A percentile compares a stretch with the other conserved stretches of the same genome.
phyloP scores from a whole-genome alignment of 139 green algal genomes.

The Picochlorum sp. region DNA sequence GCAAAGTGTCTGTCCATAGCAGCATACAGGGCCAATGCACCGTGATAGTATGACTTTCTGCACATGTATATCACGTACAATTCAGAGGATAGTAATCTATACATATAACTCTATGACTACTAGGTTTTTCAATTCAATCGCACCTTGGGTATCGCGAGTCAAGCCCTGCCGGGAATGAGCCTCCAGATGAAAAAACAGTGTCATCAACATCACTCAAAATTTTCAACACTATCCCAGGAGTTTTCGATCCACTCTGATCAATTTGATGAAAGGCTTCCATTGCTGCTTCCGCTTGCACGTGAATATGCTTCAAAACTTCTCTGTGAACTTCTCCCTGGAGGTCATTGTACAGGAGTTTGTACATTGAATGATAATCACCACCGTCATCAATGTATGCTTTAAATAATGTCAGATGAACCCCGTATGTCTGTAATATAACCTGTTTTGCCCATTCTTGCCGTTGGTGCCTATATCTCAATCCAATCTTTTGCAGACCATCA shows the following conservation, averaged over 20 bases:
- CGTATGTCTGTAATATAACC: constrained; percentile 36
- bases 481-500: constrained; percentile 49
- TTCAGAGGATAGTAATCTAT: not conserved
- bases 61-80: not conserved
- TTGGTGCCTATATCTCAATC: constrained; percentile 34
- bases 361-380: constrained; percentile 49
- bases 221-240: constrained; percentile 37
- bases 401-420: constrained; percentile 42
- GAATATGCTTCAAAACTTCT: constrained; percentile 40
- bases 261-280: constrained; percentile 7
- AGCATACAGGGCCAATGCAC: constrained; percentile 37
- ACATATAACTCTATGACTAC: too few relatives aligned
- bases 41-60: constrained; percentile 42
- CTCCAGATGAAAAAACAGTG: constrained; percentile 49
- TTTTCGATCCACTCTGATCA: not conserved
- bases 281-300: constrained; percentile 19
- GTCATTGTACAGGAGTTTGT: constrained; percentile 52
- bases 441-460: constrained; percentile 30
- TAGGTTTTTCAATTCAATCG: not conserved
- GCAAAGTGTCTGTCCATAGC: constrained; percentile 40
- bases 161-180: constrained; percentile 30
- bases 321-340: constrained; percentile 36
- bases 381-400: constrained; percentile 48
- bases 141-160: constrained; percentile 28
- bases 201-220: constrained; percentile 54